Conservation (phyloP, 495 filamentous ascomycete genomes). For the Pseudotulostoma volvatum region DNA sequence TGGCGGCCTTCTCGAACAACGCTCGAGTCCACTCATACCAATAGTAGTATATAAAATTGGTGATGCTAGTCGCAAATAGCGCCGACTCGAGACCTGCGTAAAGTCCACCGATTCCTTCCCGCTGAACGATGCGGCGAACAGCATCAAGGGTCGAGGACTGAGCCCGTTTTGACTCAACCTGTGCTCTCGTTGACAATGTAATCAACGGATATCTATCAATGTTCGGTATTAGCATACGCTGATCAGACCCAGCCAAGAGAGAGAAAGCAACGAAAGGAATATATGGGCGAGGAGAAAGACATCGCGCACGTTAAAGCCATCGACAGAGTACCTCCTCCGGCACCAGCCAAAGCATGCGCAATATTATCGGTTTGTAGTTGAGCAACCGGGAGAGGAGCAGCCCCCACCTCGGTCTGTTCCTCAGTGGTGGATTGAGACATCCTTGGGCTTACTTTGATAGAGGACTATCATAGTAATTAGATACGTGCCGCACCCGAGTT, state of each 20-base stretch:
- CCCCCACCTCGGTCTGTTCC: conserved; percentile 21
- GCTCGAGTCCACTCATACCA: conserved; percentile 97
- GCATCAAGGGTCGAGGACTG: conserved; percentile 67
- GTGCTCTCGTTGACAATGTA: conserved; percentile 91
- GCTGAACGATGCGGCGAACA: conserved; percentile 69
- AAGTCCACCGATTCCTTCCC: conserved; percentile 76
- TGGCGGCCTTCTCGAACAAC: conserved; percentile 69
- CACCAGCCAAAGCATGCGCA: conserved; percentile 73
- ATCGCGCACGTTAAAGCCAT: conserved; percentile 74
- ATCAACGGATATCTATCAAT: conserved; percentile 72
- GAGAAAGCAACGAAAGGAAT: no score
- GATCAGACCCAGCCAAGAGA: no score
- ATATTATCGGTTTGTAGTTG: conserved; percentile 76
- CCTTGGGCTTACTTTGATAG: no score
- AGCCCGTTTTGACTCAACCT: conserved; percentile 90
- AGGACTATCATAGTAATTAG: no score
- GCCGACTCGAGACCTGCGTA: conserved; percentile 82
- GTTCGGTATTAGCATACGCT: not conserved
- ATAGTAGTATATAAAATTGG: conserved; percentile 99
- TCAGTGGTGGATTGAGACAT: conserved; percentile 28
- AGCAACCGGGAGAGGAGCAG: conserved; percentile 27
- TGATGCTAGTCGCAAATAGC: conserved; percentile 92
- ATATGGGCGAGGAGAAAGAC: no score
- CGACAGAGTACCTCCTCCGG: conserved; percentile 81
- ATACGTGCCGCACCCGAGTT: no score